Percentiles rank a stretch among this genome's conserved stretches.
phyloP scores from a whole-genome alignment of 371 early-diverging fungal genomes.

The Chytridiales sp. region DNA sequence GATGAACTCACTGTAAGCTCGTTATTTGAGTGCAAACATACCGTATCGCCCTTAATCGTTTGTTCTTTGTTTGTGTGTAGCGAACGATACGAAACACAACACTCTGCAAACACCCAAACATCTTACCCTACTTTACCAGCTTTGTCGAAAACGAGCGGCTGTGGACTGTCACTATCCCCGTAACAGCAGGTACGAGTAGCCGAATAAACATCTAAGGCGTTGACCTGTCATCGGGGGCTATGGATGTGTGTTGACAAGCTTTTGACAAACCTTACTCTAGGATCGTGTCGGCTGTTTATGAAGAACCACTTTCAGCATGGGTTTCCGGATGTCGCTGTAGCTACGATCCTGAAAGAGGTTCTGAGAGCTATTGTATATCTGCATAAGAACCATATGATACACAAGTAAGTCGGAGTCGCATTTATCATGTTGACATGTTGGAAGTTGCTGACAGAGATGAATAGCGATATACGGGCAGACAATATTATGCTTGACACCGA shows the following conservation, averaged over 20 bases:
- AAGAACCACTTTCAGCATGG: conserved; percentile 50
- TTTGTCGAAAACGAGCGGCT: conserved; percentile 56
- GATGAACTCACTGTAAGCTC: conserved; percentile 46
- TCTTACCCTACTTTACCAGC: conserved; percentile 49
- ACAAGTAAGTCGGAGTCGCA: conserved; percentile 43
- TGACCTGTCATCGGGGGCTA: not conserved
- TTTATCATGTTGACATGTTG: not conserved
- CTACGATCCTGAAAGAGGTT: conserved; percentile 51
- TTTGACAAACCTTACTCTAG: conserved; percentile 17
- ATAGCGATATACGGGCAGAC: conserved; percentile 55
- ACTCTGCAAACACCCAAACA: conserved; percentile 45
- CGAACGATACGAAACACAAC: conserved; percentile 43
- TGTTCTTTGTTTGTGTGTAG: conserved; percentile 21
- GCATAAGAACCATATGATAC: conserved; percentile 54
- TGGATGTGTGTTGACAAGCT: not conserved
- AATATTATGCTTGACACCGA: conserved; percentile 48
- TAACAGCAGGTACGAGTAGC: conserved; percentile 35
- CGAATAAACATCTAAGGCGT: no score
- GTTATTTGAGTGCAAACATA: not conserved
- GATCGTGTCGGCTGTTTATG: conserved; percentile 45
- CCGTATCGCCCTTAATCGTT: not conserved
- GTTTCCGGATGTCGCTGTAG: conserved; percentile 45
- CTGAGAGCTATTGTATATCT: conserved; percentile 51
- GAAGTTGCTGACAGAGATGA: not conserved
- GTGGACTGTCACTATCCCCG: conserved; percentile 55